These are phyloP conservation scores for Furcasterigmium furcatum DNA, from an alignment of 2,329 filamentous ascomycete species.

Conservation along the genomic window DNA sequence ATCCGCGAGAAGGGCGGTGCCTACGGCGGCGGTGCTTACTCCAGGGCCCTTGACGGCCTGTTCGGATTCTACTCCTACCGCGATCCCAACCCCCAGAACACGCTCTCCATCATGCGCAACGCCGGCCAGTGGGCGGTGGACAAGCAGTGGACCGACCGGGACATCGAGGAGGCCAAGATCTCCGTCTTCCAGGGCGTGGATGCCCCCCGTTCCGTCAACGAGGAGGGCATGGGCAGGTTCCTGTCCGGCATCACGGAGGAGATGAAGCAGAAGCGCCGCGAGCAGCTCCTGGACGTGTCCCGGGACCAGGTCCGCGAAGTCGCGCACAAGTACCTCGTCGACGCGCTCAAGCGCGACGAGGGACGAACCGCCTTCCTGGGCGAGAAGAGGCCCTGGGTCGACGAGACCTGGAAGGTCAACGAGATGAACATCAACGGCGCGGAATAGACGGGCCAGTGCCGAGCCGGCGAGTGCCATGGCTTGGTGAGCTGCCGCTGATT, in stretches of 20 bases:
- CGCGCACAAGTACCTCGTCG: slow-evolving; percentile 78
- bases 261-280: slow-evolving; percentile 82
- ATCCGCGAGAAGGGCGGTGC: slow-evolving; percentile 97
- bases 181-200: slow-evolving; percentile 91
- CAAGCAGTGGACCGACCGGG: slow-evolving; percentile 74
- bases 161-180: slow-evolving; percentile 94
- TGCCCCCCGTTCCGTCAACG: slow-evolving; percentile 80
- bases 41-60: slow-evolving; percentile 73
- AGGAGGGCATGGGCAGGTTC: slow-evolving; percentile 85
- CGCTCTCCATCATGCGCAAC: slow-evolving; percentile 77
- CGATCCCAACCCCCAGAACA: slow-evolving; percentile 91
- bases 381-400: slow-evolving; percentile 77
- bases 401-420: slow-evolving; percentile 68
- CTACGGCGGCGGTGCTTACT: slow-evolving; percentile 89
- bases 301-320: slow-evolving; percentile 75
- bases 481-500: too few relatives aligned
- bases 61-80: slow-evolving; percentile 97
- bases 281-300: slow-evolving; percentile 82
- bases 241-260: slow-evolving; percentile 80
- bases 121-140: slow-evolving; percentile 82
- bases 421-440: slow-evolving; percentile 65
- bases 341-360: slow-evolving; percentile 55
- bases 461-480: not conserved
- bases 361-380: slow-evolving; percentile 74
- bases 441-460: slow-evolving; percentile 17